Evolutionary conservation across 768 basidiomycete species (phyloP).

Genomic region (Lentinula edodes): DNA sequence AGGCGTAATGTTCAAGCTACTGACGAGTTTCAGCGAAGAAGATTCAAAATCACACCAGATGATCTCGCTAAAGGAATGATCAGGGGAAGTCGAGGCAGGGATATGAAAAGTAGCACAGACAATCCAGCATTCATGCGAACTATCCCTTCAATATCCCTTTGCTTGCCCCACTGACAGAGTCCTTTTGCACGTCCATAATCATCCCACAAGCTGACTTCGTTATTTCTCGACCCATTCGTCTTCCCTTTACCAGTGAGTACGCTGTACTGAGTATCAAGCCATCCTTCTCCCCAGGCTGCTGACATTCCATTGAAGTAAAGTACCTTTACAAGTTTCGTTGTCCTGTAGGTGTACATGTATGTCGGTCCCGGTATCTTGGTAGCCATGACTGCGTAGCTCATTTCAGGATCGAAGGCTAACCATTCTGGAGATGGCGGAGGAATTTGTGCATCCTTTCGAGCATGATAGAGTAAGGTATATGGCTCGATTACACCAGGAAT

Average conservation of each 20-base stretch:
- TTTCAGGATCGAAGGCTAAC: conserved; percentile 21
- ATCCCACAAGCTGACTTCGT: conserved; percentile 13
- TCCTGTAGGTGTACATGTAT: conserved; percentile 16
- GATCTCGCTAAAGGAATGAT: conserved; percentile 12
- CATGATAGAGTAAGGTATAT: conserved; percentile 19
- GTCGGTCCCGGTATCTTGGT: conserved; percentile 10
- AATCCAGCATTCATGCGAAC: conserved; percentile 23
- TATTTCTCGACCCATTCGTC: conserved; percentile 7
- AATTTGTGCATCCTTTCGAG: conserved; percentile 10
- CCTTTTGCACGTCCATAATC: conserved; percentile 17
- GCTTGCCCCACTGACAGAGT: conserved; percentile 15
- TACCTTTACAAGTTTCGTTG: conserved; percentile 12
- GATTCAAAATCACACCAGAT: conserved; percentile 20
- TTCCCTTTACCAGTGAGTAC: conserved; percentile 16
- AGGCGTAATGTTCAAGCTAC: conserved; percentile 19
- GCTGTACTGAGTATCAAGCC: conserved; percentile 20
- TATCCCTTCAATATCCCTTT: conserved; percentile 17
- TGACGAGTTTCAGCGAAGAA: conserved; percentile 13
- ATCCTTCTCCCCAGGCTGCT: conserved; percentile 15
- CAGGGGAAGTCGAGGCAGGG: not conserved
- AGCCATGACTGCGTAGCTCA: conserved; percentile 18
- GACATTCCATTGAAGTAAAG: conserved; percentile 15
- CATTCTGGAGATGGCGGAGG: conserved; percentile 19
- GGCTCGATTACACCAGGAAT: conserved; percentile 13
- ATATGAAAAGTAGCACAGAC: conserved; percentile 3